Evolutionary conservation across 768 basidiomycete genomes (phyloP), one percentile per base, ranked within the genome.

Genomic region (Leucosporidium scottii): DNA sequence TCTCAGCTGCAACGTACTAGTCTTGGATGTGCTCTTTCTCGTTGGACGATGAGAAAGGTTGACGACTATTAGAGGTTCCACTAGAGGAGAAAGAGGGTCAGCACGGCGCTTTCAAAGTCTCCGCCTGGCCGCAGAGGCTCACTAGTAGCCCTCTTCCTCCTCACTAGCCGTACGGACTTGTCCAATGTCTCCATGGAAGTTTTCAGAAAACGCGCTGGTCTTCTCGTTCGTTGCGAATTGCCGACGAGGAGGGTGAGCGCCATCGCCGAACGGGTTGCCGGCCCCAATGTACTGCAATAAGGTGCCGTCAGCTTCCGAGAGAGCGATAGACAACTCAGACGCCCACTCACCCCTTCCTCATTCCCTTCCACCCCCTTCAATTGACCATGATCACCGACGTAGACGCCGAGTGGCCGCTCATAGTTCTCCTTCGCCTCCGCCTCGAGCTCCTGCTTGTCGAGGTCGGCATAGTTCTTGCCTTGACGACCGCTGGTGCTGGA

Each of bases 101-200:
- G 12, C 7, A 2, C 1, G 8, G 12, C 5, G 12, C 15, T 7
- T 30, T 49, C 4, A 25, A 31, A 31, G 15, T 25, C 9, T n/a
- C 39, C 39, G 39, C 39, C 15, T 10, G 39, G 2, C 15, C 39
- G 12, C 3, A 21, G 17, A 6, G 28, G 39, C 67, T 39, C 20
- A 61, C 67, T 64, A 64, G 63, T 68, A 64, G 8, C 44, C 61
- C 1, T 64, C 59, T 4, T 61, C 67, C 1, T 64, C 39, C 39
- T 10, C 39, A 3, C 3, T 12, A 15, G 39, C 15, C 39, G 39
- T 12, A 17, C 15, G 15, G 8, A 13, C 39, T 2, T 15, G 39
- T 44, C 39, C 48, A 0, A 49, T 57, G 3, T 34, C 54, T 13
- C 66, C 62, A 10, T 59, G 59, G 0, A 57, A 58, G 1, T 54